Percentiles rank a stretch among this genome's conserved stretches.
Conservation (phyloP, 805 yeast genomes). For the Nadsonia fulvescens region DNA sequence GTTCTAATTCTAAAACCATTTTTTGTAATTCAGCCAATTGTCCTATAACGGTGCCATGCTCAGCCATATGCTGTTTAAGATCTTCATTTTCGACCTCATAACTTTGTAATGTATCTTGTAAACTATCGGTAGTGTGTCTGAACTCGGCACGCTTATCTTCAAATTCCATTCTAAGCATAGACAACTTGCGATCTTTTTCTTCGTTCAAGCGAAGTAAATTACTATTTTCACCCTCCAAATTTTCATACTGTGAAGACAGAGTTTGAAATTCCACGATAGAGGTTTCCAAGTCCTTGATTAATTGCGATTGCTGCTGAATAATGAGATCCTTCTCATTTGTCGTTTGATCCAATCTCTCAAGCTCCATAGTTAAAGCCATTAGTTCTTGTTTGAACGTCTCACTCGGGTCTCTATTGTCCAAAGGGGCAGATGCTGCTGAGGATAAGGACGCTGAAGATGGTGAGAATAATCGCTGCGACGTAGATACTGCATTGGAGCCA, state of each 20-base stretch:
- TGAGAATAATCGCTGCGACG: too few species aligned
- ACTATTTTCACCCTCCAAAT: conserved; percentile 12
- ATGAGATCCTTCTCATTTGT: conserved; percentile 17
- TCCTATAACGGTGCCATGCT: conserved; percentile 10
- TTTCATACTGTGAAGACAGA: conserved; percentile 8
- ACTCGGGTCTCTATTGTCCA: too few species aligned
- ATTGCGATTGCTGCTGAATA: conserved; percentile 26
- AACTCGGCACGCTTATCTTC: conserved; percentile 18
- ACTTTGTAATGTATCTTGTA: conserved; percentile 10
- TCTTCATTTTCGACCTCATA: conserved; percentile 12
- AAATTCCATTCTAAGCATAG: conserved; percentile 12
- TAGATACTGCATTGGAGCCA: too few species aligned
- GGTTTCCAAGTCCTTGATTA: conserved; percentile 29
- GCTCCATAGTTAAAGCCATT: too few species aligned
- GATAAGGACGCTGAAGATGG: too few species aligned
- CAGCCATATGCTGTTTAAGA: conserved; percentile 9
- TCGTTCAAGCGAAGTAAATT: conserved; percentile 14
- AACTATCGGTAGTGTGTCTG: conserved; percentile 15
- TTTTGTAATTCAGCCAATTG: conserved; percentile 4
- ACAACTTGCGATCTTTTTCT: conserved; percentile 16
- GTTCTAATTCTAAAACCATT: conserved; percentile 13
- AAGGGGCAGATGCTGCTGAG: too few species aligned
- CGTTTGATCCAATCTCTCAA: too few species aligned
- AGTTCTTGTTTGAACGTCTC: too few species aligned
- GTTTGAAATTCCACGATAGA: conserved; percentile 26